Conservation (phyloP, 2,329 filamentous ascomycete species). For the Alternaria novae-zelandiae region DNA sequence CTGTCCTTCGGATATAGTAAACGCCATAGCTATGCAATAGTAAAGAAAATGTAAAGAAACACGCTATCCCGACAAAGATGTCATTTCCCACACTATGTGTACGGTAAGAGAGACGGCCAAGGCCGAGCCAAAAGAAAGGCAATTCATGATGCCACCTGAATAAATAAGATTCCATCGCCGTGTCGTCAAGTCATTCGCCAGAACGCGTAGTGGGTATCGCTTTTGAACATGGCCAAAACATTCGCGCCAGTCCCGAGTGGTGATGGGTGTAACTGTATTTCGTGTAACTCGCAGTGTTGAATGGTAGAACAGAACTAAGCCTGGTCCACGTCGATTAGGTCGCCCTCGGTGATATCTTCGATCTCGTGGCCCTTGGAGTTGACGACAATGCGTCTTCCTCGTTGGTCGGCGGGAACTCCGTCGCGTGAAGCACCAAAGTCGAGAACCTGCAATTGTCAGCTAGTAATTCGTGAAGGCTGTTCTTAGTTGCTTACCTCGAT, state of each 20-base stretch:
- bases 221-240: slow-evolving; percentile 33
- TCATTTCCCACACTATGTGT: slow-evolving; percentile 15
- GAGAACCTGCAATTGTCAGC: slow-evolving; percentile 71
- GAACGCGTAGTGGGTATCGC: slow-evolving; percentile 40
- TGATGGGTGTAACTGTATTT: slow-evolving; percentile 2
- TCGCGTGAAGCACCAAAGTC: slow-evolving; percentile 96
- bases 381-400: slow-evolving; percentile 76
- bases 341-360: slow-evolving; percentile 43
- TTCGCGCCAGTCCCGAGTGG: slow-evolving; percentile 21
- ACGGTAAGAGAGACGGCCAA: slow-evolving; percentile 1
- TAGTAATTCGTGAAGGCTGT: no score
- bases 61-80: slow-evolving; percentile 17
- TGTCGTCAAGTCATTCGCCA: slow-evolving; percentile 22
- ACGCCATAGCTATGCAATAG: slow-evolving; percentile 38
- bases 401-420: slow-evolving; percentile 76
- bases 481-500: slow-evolving; percentile 70
- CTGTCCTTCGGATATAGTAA: slow-evolving; percentile 7
- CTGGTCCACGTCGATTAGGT: slow-evolving; percentile 38
- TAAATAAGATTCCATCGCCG: slow-evolving; percentile 8
- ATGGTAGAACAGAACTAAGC: slow-evolving; percentile 10
- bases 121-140: slow-evolving; percentile 2
- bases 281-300: neutral
- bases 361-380: slow-evolving; percentile 49
- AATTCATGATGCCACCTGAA: slow-evolving; percentile 7
- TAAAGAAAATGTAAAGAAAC: slow-evolving; percentile 11